phyloP scores from a whole-genome alignment of 305 asterid species.

The Euphrasia arctica region DNA sequence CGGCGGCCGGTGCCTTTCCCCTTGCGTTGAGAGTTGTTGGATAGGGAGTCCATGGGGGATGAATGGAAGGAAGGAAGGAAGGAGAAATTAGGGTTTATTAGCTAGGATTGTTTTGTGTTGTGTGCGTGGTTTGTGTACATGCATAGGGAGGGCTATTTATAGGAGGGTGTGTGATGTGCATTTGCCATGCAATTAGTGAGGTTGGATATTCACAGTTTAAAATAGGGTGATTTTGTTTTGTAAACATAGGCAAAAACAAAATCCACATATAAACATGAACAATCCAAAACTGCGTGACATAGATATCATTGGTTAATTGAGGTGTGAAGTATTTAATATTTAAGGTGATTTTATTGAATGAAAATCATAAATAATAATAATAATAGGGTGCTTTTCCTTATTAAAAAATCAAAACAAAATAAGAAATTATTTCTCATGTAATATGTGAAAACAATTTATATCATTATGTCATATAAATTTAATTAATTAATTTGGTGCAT shows the following conservation, averaged over 20 bases:
- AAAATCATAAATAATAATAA: not conserved
- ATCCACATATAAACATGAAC: too few species aligned
- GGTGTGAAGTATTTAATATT: not conserved
- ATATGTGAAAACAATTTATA: too few species aligned
- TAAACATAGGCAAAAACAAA: too few species aligned
- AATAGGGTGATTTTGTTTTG: not conserved
- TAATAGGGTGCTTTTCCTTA: too few species aligned
- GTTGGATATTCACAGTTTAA: too few species aligned
- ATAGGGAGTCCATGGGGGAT: not conserved
- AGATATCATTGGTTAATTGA: not conserved
- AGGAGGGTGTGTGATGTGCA: not conserved
- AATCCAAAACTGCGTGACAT: not conserved
- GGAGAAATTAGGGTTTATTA: not conserved
- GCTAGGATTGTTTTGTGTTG: not conserved
- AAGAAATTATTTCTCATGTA: too few species aligned
- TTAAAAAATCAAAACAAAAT: too few species aligned
- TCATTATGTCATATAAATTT: too few species aligned
- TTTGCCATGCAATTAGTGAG: not conserved
- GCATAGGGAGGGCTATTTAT: not conserved
- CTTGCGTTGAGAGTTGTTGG: not conserved
- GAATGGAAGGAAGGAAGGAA: not conserved
- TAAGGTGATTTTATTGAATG: not conserved
- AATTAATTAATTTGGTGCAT: too few species aligned
- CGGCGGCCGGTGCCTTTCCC: slow-evolving; percentile 31
- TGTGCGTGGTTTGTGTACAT: not conserved